Evolutionary conservation across 169 alveolate genomes (phyloP), one percentile per base, ranked within the genome.

Genomic region (Eimeria necatrix): DNA sequence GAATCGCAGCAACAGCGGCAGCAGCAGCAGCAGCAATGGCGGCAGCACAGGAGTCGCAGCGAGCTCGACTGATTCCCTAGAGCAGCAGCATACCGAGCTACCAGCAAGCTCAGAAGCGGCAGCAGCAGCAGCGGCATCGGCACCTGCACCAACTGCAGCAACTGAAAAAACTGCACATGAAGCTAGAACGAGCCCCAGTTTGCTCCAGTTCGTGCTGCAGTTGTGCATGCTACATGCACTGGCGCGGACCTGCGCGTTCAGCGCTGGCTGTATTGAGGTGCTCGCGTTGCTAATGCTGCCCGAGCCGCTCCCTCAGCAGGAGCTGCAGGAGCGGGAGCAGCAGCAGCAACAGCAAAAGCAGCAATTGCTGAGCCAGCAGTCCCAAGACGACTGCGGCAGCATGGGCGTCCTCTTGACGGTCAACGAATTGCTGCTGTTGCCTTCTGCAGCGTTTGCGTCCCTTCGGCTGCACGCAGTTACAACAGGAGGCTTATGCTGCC

Each of bases 201-300:
- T 84, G 80, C 92, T 84, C 78, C 92, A 84, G 92, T 84, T 84
- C 60, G 92, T 84, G 92, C 56, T 60, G 92, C 92, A 78, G 60
- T 78, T 84, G 41, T 84, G 92, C 60, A 4, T 84, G 80, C 80
- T 84, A 78, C 92, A 84, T 84, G 92, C 68, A 20, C 59, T 84
- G 20, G 92, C 92, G n/a, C 53, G 92, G 60, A 84, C 92, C 60
- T 84, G 92, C 80, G 92, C 92, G 14, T 53, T 84, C 24, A 53
- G 92, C 46, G 92, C 92, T 4, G 68, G 92, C 49, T 84, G 92
- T 41, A 41, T 84, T 60, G 92, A 84, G 78, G n/a, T 41, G 59
- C 74, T 84, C 41, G 80, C 41, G 80, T n/a, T 84, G 48, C 7
- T 84, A 26, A 41, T 53, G 80, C 61, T 84, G 78, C 80, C 92